Evolutionary conservation across 192 early-diverging fungal genomes (phyloP).

Genomic region (Lunasporangiospora selenospora): DNA sequence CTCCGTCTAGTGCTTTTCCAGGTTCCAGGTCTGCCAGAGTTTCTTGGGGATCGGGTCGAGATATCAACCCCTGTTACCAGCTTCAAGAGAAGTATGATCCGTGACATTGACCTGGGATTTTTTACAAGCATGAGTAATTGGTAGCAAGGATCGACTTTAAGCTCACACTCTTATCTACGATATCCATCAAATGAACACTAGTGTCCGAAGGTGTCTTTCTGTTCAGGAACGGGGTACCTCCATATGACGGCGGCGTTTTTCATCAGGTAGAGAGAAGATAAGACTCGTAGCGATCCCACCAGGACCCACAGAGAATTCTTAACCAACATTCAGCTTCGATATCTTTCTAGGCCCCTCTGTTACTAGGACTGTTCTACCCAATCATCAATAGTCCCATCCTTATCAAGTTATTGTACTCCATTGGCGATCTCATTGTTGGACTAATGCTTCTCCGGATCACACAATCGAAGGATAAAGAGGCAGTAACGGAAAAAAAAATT

Average conservation of each 20-base stretch:
- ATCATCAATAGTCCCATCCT: slow-evolving; percentile 61
- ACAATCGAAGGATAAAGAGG: slow-evolving; percentile 17
- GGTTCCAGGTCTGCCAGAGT: slow-evolving; percentile 51
- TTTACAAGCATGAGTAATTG: slow-evolving; percentile 11
- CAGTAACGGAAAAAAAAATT: slow-evolving; percentile 19
- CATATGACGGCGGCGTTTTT: slow-evolving; percentile 89
- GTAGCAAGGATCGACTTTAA: neutral
- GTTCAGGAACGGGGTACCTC: slow-evolving; percentile 72
- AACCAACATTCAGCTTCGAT: too few relatives aligned
- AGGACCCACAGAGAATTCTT: too few relatives aligned
- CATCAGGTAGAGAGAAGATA: slow-evolving; percentile 81
- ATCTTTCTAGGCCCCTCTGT: slow-evolving; percentile 66
- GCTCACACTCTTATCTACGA: neutral
- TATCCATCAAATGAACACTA: slow-evolving; percentile 30
- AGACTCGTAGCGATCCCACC: too few relatives aligned
- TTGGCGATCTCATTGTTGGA: slow-evolving; percentile 72
- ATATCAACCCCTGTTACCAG: slow-evolving; percentile 88
- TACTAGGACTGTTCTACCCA: slow-evolving; percentile 75
- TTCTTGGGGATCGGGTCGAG: slow-evolving; percentile 70
- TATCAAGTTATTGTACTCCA: slow-evolving; percentile 63
- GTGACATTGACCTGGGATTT: neutral
- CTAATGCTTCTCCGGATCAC: slow-evolving; percentile 66
- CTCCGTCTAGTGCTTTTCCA: slow-evolving; percentile 55
- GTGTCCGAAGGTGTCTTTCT: slow-evolving; percentile 89
- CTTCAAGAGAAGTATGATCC: slow-evolving; percentile 75